Evolutionary conservation across 345 rosid species (phyloP), one percentile per base, ranked within the genome.

Genomic region (Brassica rapa): DNA sequence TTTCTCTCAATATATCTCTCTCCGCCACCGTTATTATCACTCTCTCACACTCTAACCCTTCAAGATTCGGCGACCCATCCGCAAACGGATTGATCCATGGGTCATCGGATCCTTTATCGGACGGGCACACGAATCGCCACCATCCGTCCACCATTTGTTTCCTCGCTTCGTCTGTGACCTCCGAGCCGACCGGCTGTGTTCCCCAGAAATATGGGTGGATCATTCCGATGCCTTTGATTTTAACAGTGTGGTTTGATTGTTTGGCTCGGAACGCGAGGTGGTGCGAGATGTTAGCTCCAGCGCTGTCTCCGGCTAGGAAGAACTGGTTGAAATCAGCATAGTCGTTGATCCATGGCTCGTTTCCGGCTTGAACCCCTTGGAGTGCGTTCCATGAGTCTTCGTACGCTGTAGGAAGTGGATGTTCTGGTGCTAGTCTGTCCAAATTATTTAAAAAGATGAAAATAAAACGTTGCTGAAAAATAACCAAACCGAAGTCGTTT

Each of bases 161-260:
- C 79, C 91, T 85, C 0, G 61, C 51, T 12, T 0, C 43, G 55
- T 93, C 89, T 0, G 23, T 65, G 2, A 65, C 27, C 84, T 93
- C 98, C 4, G 63, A 77, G 15, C 96, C 91, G 0, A 89, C 87
- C 9, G 92, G 96, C 56, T 85, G 64, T 9, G 71, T 57, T 19
- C 91, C 91, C 93, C 91, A 89, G 68, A 93, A 90, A 41, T 89
- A 91, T 2, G 97, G 97, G 16, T 85, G 82, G 74, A 93, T 79
- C 97, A 93, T 83, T n/a, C 77, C 86, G 9, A 93, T 82, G 32
- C 97, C 97, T 21, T 57, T 68, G 77, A 93, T 37, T 63, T 86
- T 79, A 43, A 88, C 1, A 19, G 53, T 41, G 1, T 32, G 68
- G 0, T 81, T 62, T 2, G 84, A 72, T 14, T 43, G 80, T 71